A percentile compares a stretch with the other conserved stretches of the same genome.
Conservation (phyloP, 2,329 filamentous ascomycete species). For the Tricladium varicosporioides region DNA sequence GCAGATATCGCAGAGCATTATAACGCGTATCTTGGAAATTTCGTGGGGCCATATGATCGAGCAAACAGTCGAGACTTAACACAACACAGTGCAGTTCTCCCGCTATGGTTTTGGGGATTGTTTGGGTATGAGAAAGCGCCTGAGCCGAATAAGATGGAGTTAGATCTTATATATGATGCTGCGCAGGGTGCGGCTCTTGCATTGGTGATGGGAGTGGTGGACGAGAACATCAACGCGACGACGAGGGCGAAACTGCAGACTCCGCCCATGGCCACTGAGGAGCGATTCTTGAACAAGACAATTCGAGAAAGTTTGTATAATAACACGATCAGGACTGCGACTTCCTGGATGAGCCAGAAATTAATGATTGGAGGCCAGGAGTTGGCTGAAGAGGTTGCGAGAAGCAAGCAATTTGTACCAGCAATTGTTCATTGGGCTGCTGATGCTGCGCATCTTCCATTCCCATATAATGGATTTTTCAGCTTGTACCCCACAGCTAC, state of each 20-base stretch:
- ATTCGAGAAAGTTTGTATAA: slow-evolving; percentile 37
- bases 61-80: slow-evolving; percentile 62
- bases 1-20: slow-evolving; percentile 50
- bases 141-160: slow-evolving; percentile 38
- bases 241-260: slow-evolving; percentile 34
- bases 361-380: slow-evolving; percentile 43
- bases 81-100: slow-evolving; percentile 40
- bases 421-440: slow-evolving; percentile 47
- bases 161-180: slow-evolving; percentile 42
- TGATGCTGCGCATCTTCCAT: slow-evolving; percentile 39
- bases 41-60: slow-evolving; percentile 63
- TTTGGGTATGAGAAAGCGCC: slow-evolving; percentile 40
- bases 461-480: slow-evolving; percentile 41
- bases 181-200: slow-evolving; percentile 41
- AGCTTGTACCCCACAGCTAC: slow-evolving; percentile 42
- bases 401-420: slow-evolving; percentile 43
- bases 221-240: slow-evolving; percentile 25
- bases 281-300: slow-evolving; percentile 37
- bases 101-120: slow-evolving; percentile 43
- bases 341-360: slow-evolving; percentile 41
- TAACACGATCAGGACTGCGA: slow-evolving; percentile 33
- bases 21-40: slow-evolving; percentile 56
- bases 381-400: slow-evolving; percentile 37
- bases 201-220: slow-evolving; percentile 37
- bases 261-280: slow-evolving; percentile 32